Percentiles rank a stretch among this genome's conserved stretches.
phyloP scores from a whole-genome alignment of 352 stramenopile genomes.

The Phytophthora melonis region DNA sequence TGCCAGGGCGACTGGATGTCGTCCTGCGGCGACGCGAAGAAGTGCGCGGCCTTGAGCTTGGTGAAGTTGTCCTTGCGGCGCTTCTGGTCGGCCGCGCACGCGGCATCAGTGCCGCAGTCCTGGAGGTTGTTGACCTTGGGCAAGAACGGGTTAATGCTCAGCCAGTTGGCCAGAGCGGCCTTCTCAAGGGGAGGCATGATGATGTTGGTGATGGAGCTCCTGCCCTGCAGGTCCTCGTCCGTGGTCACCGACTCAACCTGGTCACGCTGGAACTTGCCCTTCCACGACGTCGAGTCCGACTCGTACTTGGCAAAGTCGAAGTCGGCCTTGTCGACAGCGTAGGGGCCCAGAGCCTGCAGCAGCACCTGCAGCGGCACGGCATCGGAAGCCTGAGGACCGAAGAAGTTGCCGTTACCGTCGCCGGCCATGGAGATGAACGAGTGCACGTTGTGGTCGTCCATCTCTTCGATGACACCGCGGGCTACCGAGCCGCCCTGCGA shows the following conservation, averaged over 20 bases:
- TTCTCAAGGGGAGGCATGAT: conserved; percentile 38
- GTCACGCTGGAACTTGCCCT: conserved; percentile 56
- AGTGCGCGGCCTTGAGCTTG: conserved; percentile 52
- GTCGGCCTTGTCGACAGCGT: conserved; percentile 35
- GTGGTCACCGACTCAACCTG: conserved; percentile 43
- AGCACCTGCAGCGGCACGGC: conserved; percentile 47
- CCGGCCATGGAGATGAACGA: conserved; percentile 62
- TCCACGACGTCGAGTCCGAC: conserved; percentile 33
- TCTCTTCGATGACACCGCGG: conserved; percentile 63
- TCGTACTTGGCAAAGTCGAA: conserved; percentile 59
- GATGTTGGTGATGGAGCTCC: conserved; percentile 52
- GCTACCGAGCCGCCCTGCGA: conserved; percentile 57
- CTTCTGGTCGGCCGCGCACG: conserved; percentile 32
- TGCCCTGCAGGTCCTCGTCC: conserved; percentile 37
- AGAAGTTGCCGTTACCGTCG: conserved; percentile 63
- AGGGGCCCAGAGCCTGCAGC: conserved; percentile 45
- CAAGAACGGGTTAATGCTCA: conserved; percentile 51
- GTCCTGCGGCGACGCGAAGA: conserved; percentile 57
- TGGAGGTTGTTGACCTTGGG: conserved; percentile 55
- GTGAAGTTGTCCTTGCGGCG: conserved; percentile 60
- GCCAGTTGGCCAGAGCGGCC: conserved; percentile 43
- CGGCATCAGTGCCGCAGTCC: conserved; percentile 22
- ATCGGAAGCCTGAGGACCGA: conserved; percentile 52
- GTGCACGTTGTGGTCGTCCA: conserved; percentile 66
- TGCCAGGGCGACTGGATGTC: conserved; percentile 57